A percentile compares a stretch with the other conserved stretches of the same genome.
Evolutionary conservation across 2,329 filamentous ascomycete species (phyloP).

Genomic region (Exophiala oligosperma): DNA sequence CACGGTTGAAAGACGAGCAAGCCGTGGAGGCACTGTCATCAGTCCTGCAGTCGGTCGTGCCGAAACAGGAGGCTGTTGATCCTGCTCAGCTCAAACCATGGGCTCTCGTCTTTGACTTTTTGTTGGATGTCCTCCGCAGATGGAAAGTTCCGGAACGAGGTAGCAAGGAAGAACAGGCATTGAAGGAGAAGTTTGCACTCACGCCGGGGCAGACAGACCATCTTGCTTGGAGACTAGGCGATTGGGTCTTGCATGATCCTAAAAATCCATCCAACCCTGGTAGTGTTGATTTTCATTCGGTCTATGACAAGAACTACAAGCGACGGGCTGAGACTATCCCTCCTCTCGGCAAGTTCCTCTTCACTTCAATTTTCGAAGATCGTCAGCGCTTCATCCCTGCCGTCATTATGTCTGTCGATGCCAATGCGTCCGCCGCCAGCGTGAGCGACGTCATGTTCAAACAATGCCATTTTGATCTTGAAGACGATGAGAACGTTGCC

Average conservation of each 20-base stretch:
- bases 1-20: conserved; percentile 60
- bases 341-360: conserved; percentile 67
- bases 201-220: conserved; percentile 70
- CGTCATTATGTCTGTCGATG: conserved; percentile 77
- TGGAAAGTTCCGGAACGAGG: conserved; percentile 68
- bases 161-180: conserved; percentile 70
- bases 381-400: conserved; percentile 80
- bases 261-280: conserved; percentile 32
- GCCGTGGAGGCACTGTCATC: conserved; percentile 72
- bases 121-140: conserved; percentile 74
- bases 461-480: conserved; percentile 67
- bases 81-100: conserved; percentile 52
- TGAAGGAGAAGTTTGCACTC: conserved; percentile 68
- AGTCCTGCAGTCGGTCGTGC: conserved; percentile 63
- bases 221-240: conserved; percentile 72
- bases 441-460: conserved; percentile 89
- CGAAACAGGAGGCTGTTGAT: conserved; percentile 16
- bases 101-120: conserved; percentile 75
- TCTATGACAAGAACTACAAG: conserved; percentile 25
- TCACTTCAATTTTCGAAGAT: conserved; percentile 83
- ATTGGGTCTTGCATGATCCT: conserved; percentile 70
- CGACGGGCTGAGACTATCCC: conserved; percentile 31
- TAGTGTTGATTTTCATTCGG: conserved; percentile 42
- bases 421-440: conserved; percentile 77
- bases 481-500: conserved; percentile 63